Evolutionary conservation across 768 basidiomycete species (phyloP).

Genomic region (Tricholoma terreum): DNA sequence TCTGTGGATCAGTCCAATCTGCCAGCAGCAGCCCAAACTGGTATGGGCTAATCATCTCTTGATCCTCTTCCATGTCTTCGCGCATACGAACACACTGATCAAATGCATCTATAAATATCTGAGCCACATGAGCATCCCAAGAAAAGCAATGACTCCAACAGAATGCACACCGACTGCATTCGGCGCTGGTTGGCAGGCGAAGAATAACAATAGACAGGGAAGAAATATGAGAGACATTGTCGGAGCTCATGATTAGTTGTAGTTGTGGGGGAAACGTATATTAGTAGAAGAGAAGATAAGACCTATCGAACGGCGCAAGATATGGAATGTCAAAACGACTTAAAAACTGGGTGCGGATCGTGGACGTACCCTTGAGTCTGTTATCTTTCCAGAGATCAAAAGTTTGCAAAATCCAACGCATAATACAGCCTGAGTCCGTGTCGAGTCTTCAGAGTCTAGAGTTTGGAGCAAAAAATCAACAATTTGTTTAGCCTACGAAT

Average conservation of each 20-base stretch:
- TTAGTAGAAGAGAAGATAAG: conserved; percentile 40
- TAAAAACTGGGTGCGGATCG: background rate
- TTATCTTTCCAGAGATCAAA: conserved; percentile 79
- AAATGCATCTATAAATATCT: conserved; percentile 75
- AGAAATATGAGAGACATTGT: conserved; percentile 94
- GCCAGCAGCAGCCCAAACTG: conserved; percentile 78
- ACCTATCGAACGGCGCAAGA: conserved; percentile 22
- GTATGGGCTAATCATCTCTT: conserved; percentile 67
- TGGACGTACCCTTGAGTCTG: conserved; percentile 63
- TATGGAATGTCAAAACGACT: background rate
- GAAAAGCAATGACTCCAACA: background rate
- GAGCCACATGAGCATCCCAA: conserved; percentile 1
- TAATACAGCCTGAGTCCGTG: conserved; percentile 73
- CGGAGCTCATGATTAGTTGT: conserved; percentile 79
- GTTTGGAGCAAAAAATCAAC: conserved; percentile 46
- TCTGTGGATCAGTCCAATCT: conserved; percentile 87
- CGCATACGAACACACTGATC: conserved; percentile 55
- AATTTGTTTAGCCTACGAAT: conserved; percentile 35
- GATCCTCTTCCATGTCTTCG: conserved; percentile 65
- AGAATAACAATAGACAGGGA: conserved; percentile 92
- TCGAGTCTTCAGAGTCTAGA: conserved; percentile 65
- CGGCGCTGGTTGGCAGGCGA: conserved; percentile 72
- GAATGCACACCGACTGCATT: conserved; percentile 44
- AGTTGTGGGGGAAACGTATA: conserved; percentile 87
- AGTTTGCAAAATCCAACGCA: conserved; percentile 87